A percentile compares a stretch with the other conserved stretches of the same genome.
Conservation (phyloP, 2,329 filamentous ascomycete genomes). For the Pseudogymnoascus sp. region DNA sequence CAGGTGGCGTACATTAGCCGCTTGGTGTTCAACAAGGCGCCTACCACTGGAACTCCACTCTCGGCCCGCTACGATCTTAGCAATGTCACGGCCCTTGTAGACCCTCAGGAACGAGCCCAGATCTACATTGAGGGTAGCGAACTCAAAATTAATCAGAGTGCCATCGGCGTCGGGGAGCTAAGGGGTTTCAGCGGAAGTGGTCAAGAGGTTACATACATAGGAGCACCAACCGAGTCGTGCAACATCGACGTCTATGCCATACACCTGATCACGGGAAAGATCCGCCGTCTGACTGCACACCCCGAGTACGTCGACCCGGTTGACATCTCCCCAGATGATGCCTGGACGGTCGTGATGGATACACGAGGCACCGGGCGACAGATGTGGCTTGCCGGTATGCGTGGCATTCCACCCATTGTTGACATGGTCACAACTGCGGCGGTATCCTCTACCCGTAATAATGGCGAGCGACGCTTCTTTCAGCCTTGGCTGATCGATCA, state of each 20-base stretch:
- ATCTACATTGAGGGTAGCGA: conserved; percentile 23
- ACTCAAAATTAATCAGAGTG: conserved; percentile 26
- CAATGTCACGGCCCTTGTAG: conserved; percentile 31
- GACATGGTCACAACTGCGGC: conserved; percentile 24
- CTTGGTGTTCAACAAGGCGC: conserved; percentile 34
- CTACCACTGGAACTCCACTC: conserved; percentile 25
- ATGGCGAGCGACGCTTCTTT: conserved; percentile 39
- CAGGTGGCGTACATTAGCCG: conserved; percentile 32
- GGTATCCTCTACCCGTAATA: conserved; percentile 36
- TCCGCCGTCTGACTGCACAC: conserved; percentile 37
- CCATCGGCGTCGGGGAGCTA: conserved; percentile 36
- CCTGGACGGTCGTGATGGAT: conserved; percentile 38
- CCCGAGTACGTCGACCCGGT: conserved; percentile 39
- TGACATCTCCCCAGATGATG: conserved; percentile 34
- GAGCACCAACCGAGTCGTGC: conserved; percentile 31
- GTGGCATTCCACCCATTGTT: conserved; percentile 29
- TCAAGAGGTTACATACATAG: conserved; percentile 36
- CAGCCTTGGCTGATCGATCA: conserved; percentile 37
- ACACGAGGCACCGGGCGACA: conserved; percentile 35
- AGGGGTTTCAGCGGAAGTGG: conserved; percentile 38
- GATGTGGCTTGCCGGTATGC: conserved; percentile 34
- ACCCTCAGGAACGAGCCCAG: conserved; percentile 19
- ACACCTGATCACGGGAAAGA: conserved; percentile 32
- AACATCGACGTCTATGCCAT: conserved; percentile 40
- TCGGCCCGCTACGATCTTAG: conserved; percentile 34